Evolutionary conservation across 2,329 filamentous ascomycete genomes (phyloP).

Genomic region (Pleomassaria siparia): DNA sequence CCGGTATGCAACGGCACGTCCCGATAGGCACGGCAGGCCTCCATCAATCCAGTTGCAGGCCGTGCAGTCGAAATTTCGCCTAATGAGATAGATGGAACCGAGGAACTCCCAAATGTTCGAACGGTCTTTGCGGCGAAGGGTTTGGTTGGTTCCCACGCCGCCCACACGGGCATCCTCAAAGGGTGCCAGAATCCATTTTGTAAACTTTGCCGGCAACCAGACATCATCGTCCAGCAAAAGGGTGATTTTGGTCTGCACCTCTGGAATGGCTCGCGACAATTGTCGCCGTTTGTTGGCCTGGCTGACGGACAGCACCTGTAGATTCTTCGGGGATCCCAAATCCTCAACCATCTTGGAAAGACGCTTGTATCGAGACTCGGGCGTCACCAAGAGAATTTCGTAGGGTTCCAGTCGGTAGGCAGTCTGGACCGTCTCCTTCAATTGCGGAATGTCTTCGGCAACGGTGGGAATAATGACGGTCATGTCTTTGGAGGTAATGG

Average conservation of each 20-base stretch:
- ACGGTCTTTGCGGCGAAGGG: conserved; percentile 70
- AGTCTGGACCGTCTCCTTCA: conserved; percentile 77
- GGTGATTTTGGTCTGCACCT: conserved; percentile 80
- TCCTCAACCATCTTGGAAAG: conserved; percentile 61
- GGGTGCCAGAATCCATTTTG: conserved; percentile 89
- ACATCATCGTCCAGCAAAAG: conserved; percentile 97
- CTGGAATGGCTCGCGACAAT: conserved; percentile 85
- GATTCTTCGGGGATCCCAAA: conserved; percentile 54
- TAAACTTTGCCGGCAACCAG: conserved; percentile 81
- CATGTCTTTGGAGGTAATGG: conserved; percentile 77
- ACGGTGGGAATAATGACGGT: conserved; percentile 94
- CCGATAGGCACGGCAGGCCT: conserved; percentile 94
- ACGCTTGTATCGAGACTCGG: conserved; percentile 72
- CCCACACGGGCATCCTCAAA: conserved; percentile 84
- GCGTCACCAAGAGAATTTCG: conserved; percentile 83
- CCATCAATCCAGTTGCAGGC: conserved; percentile 94
- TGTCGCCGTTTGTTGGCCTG: conserved; percentile 96
- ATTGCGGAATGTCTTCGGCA: conserved; percentile 80
- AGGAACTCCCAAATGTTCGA: conserved; percentile 81
- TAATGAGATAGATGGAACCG: conserved; percentile 86
- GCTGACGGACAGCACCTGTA: conserved; percentile 73
- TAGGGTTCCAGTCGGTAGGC: conserved; percentile 70
- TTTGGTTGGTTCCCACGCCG: conserved; percentile 89
- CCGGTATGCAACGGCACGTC: conserved; percentile 88
- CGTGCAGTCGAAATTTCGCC: conserved; percentile 95